phyloP scores from a whole-genome alignment of 805 yeast genomes.

The Ogataea siamensis region DNA sequence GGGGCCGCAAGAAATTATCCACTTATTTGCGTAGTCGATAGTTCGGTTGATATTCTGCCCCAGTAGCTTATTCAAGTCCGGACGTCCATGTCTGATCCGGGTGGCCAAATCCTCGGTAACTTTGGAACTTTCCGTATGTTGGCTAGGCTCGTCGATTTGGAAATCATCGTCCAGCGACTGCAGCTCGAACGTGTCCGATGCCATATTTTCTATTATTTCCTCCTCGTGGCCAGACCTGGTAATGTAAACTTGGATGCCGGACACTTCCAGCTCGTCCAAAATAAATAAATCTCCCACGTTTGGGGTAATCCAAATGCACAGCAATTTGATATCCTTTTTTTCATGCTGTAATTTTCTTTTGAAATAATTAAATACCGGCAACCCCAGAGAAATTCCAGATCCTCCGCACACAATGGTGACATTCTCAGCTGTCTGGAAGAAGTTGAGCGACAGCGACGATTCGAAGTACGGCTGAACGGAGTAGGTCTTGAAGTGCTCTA shows the following conservation, averaged over 20 bases:
- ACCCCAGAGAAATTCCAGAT: constrained; percentile 65
- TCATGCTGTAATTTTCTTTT: constrained; percentile 23
- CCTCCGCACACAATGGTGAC: constrained; percentile 66
- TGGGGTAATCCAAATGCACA: constrained; percentile 55
- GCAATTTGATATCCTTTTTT: constrained; percentile 32
- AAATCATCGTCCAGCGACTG: constrained; percentile 24
- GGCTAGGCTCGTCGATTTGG: constrained; percentile 20
- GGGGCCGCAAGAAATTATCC: constrained; percentile 64
- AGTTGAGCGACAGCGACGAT: constrained; percentile 44
- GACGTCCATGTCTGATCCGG: constrained; percentile 31
- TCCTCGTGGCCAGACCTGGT: constrained; percentile 25
- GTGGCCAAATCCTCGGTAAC: constrained; percentile 10
- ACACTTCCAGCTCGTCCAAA: constrained; percentile 37
- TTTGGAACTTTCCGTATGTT: not conserved
- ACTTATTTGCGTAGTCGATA: constrained; percentile 39
- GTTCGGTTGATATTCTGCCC: constrained; percentile 29
- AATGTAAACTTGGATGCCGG: constrained; percentile 39
- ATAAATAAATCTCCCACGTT: constrained; percentile 47
- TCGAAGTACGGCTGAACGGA: constrained; percentile 40
- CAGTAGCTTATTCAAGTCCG: constrained; percentile 38
- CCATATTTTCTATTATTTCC: constrained; percentile 6
- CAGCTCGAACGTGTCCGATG: constrained; percentile 27
- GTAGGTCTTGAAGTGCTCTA: constrained; percentile 34
- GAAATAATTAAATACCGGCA: constrained; percentile 49
- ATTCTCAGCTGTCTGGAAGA: constrained; percentile 48